Evolutionary conservation across 2,329 filamentous ascomycete genomes (phyloP).

Genomic region (Bimuria novae-zelandiae): DNA sequence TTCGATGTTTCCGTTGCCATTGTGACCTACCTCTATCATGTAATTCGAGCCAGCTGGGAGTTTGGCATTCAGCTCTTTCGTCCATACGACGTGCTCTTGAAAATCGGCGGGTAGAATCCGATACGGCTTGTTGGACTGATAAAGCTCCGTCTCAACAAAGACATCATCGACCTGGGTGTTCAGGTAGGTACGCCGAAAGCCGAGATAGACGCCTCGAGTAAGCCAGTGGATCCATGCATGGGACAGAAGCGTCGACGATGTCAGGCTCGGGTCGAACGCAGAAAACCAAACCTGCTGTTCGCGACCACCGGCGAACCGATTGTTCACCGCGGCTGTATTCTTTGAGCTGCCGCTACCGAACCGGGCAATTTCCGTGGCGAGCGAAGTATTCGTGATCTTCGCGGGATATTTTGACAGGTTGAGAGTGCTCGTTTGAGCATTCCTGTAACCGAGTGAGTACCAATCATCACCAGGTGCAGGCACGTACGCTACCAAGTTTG

Average conservation of each 20-base stretch:
- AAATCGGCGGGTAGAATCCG: constrained; percentile 45
- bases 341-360: constrained; percentile 49
- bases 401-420: constrained; percentile 61
- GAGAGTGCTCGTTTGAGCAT: constrained; percentile 23
- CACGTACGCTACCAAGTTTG: constrained; percentile 53
- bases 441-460: constrained; percentile 8
- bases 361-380: constrained; percentile 57
- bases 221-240: constrained; percentile 66
- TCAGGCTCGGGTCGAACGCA: constrained; percentile 53
- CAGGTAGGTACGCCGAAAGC: constrained; percentile 58
- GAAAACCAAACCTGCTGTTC: constrained; percentile 66
- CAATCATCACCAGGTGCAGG: background rate
- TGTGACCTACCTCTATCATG: constrained; percentile 32
- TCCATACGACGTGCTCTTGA: constrained; percentile 26
- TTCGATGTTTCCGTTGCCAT: constrained; percentile 38
- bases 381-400: constrained; percentile 55
- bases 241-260: constrained; percentile 60
- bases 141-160: constrained; percentile 53
- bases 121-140: constrained; percentile 51
- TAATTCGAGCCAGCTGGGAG: constrained; percentile 28
- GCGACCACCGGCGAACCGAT: constrained; percentile 53
- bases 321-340: constrained; percentile 60
- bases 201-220: constrained; percentile 60
- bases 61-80: constrained; percentile 25
- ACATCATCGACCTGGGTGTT: constrained; percentile 65